phyloP scores from a whole-genome alignment of 192 early-diverging fungal genomes.

The Coemansia sp. region DNA sequence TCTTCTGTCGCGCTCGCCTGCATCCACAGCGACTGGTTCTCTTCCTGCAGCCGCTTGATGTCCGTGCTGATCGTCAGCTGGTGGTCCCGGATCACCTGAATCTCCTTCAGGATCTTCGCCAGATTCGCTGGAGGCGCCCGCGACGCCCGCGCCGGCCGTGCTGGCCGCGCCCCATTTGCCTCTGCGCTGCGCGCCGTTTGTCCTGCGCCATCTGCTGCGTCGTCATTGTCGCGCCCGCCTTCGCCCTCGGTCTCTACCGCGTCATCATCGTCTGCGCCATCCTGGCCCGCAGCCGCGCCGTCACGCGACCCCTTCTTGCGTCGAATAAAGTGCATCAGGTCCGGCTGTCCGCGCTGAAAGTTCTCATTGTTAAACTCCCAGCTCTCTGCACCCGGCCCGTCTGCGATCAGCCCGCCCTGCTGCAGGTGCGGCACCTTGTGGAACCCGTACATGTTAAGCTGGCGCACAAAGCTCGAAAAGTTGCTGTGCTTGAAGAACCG shows the following conservation, averaged over 20 bases:
- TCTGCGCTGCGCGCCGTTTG: background rate
- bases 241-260: background rate
- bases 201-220: background rate
- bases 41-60: slow-evolving; percentile 79
- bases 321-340: slow-evolving; percentile 81
- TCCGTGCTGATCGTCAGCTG: slow-evolving; percentile 86
- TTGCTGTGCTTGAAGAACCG: slow-evolving; percentile 91
- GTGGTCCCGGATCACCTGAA: slow-evolving; percentile 85
- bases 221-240: background rate
- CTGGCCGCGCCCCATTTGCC: background rate
- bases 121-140: slow-evolving; percentile 25
- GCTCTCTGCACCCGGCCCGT: slow-evolving; percentile 67
- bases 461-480: slow-evolving; percentile 86
- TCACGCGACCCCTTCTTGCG: slow-evolving; percentile 72
- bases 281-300: slow-evolving; percentile 21
- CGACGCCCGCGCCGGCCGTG: slow-evolving; percentile 20
- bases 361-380: slow-evolving; percentile 93
- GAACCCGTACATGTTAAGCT: slow-evolving; percentile 96
- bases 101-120: slow-evolving; percentile 62
- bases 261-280: slow-evolving; percentile 37
- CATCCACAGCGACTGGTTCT: slow-evolving; percentile 88
- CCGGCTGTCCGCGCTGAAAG: slow-evolving; percentile 87
- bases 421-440: slow-evolving; percentile 95
- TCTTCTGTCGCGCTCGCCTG: slow-evolving; percentile 74
- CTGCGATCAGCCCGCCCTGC: slow-evolving; percentile 80